Percentiles rank a stretch among this genome's conserved stretches.
Evolutionary conservation across 805 yeast genomes (phyloP).

Genomic region (Candida nonsorbophila): DNA sequence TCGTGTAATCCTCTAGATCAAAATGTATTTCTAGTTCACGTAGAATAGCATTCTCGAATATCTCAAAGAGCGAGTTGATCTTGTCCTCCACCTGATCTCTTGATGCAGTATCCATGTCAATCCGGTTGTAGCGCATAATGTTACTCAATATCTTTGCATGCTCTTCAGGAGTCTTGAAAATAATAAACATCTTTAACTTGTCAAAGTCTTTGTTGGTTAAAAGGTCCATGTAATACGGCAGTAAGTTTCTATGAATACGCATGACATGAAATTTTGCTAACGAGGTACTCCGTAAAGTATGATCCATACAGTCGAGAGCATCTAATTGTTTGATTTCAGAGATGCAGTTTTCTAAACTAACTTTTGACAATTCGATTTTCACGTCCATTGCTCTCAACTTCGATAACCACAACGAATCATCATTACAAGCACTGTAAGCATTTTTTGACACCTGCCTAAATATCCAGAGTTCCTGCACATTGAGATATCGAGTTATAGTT

Average conservation of each 20-base stretch:
- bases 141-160: constrained; percentile 44
- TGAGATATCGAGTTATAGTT: constrained; percentile 26
- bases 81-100: constrained; percentile 31
- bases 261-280: constrained; percentile 36
- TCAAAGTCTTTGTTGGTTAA: constrained; percentile 34
- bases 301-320: constrained; percentile 33
- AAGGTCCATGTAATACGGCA: constrained; percentile 43
- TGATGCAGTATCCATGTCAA: constrained; percentile 25
- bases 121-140: constrained; percentile 32
- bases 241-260: constrained; percentile 32
- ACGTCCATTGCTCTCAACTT: constrained; percentile 29
- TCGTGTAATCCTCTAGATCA: constrained; percentile 39
- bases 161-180: constrained; percentile 44
- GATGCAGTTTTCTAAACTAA: too few species aligned
- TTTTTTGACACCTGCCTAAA: constrained; percentile 35
- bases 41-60: constrained; percentile 67
- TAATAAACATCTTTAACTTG: constrained; percentile 41
- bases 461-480: constrained; percentile 31
- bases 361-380: too few species aligned
- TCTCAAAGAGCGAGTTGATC: constrained; percentile 52
- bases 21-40: constrained; percentile 61
- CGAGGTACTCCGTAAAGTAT: constrained; percentile 16
- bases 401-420: constrained; percentile 35
- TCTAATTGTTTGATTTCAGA: too few species aligned
- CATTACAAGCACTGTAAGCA: constrained; percentile 31